A percentile compares a stretch with the other conserved stretches of the same genome.
Conservation (phyloP, 2,329 filamentous ascomycete genomes). For the Ceratocystis cubensis region DNA sequence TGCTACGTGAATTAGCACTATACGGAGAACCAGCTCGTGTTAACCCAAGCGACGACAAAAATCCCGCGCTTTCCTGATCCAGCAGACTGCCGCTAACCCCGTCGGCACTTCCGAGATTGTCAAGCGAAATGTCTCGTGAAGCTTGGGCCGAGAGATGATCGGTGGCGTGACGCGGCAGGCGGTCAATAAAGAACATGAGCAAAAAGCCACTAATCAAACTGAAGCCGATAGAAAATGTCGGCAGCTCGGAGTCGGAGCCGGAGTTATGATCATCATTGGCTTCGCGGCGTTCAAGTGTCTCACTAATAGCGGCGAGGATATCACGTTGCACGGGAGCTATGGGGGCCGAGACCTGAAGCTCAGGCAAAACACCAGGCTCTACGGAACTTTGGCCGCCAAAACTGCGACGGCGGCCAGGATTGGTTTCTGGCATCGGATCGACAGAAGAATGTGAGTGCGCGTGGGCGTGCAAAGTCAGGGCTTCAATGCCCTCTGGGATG, state of each 20-base stretch:
- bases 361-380: not conserved
- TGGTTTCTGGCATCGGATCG: constrained; percentile 4
- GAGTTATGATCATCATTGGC: constrained; percentile 27
- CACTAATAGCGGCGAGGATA: constrained; percentile 19
- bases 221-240: constrained; percentile 70
- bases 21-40: constrained; percentile 42
- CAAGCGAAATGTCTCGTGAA: constrained; percentile 76
- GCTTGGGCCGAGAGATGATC: constrained; percentile 50
- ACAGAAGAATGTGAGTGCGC: constrained; percentile 26
- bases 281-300: constrained; percentile 21
- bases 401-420: not conserved
- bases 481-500: constrained; percentile 91
- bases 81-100: constrained; percentile 22
- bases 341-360: not conserved
- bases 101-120: constrained; percentile 49
- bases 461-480: constrained; percentile 42
- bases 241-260: constrained; percentile 33
- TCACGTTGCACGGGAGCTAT: constrained; percentile 6
- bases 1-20: constrained; percentile 36
- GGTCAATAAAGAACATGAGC: constrained; percentile 93
- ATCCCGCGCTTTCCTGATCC: constrained; percentile 46
- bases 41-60: constrained; percentile 40
- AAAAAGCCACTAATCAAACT: constrained; percentile 81
- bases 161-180: constrained; percentile 60
- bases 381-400: not conserved